Conservation (phyloP, 257 asterid genomes). For the Lycium barbarum region DNA sequence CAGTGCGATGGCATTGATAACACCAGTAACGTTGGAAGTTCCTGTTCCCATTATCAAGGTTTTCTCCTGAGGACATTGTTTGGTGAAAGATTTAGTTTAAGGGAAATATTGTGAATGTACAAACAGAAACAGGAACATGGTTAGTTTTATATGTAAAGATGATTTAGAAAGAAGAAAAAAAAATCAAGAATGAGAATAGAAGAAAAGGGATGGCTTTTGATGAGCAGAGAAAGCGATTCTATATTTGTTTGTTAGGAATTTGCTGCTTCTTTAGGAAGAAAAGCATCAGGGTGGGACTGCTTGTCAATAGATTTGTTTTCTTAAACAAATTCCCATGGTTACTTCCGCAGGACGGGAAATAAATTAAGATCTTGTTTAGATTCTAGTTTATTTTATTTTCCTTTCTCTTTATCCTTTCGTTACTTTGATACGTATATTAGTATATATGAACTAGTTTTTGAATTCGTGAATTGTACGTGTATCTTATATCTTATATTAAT, state of each 20-base stretch:
- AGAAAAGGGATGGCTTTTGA: constrained; percentile 56
- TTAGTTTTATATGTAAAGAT: constrained; percentile 12
- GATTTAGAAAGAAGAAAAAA: constrained; percentile 2
- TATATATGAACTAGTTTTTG: too few relatives aligned
- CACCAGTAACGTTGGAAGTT: constrained; percentile 75
- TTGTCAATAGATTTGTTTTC: not conserved
- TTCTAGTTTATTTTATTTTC: not conserved
- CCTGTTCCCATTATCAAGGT: constrained; percentile 36
- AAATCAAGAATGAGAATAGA: constrained; percentile 9
- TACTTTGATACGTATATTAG: not conserved
- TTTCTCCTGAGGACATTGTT: not conserved
- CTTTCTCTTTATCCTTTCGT: too few relatives aligned
- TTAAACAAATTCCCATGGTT: not conserved
- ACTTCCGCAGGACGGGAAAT: not conserved
- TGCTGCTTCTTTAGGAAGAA: constrained; percentile 46
- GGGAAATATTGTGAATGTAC: not conserved
- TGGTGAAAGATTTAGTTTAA: not conserved
- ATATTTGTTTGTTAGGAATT: constrained; percentile 24
- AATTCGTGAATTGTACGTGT: too few relatives aligned
- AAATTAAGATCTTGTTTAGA: not conserved
- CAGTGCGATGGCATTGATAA: constrained; percentile 78
- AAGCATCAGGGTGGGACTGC: constrained; percentile 33
- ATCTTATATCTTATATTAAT: too few relatives aligned
- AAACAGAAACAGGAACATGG: not conserved
- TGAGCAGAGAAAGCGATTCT: constrained; percentile 48